Evolutionary conservation across 345 rosid genomes (phyloP), one percentile per base, ranked within the genome.

Genomic region (Boechera retrofracta): DNA sequence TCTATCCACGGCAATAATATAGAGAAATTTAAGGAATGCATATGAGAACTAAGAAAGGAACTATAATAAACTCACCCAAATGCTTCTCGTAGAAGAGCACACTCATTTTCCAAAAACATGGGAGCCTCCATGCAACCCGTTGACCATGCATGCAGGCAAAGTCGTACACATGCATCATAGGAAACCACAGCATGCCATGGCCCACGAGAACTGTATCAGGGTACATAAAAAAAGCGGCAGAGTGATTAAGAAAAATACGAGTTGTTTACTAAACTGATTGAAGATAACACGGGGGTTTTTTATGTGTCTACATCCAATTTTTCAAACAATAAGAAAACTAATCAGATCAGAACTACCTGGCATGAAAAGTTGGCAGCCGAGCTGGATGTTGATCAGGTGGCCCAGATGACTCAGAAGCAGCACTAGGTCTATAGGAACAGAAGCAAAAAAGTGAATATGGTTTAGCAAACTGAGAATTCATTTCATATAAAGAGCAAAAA

Each of bases 71-170:
- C 91, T 83, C 82, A 94, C 98, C 97, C 85, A 77, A 95, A 95
- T 75, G 93, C 77, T 69, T 92, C 94, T 64, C 99, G 91, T 39
- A 95, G 78, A 47, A 92, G 78, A 73, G 87, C 88, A 82, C 99
- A 95, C 83, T 95, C 99, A 74, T 92, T 88, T 64, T 95, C 97
- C 80, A 95, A 81, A 81, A 90, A 95, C 87, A 88, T 83, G 15
- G 99, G 99, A 84, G 99, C 97, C 80, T 95, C 98, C 96, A 82
- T 83, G 84, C 99, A 95, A 63, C 99, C 97, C 84, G 85, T 88
- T 54, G 99, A 95, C 99, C 99, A 95, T 45, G 99, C 97, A 82
- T 95, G 91, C 79, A 95, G 99, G 79, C 99, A 95, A 69, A 95
- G 88, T 31, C 98, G 92, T 57, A 92, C 98, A 73, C 98, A 95